Conservation (phyloP, 345 rosid species). For the Gossypium turneri region DNA sequence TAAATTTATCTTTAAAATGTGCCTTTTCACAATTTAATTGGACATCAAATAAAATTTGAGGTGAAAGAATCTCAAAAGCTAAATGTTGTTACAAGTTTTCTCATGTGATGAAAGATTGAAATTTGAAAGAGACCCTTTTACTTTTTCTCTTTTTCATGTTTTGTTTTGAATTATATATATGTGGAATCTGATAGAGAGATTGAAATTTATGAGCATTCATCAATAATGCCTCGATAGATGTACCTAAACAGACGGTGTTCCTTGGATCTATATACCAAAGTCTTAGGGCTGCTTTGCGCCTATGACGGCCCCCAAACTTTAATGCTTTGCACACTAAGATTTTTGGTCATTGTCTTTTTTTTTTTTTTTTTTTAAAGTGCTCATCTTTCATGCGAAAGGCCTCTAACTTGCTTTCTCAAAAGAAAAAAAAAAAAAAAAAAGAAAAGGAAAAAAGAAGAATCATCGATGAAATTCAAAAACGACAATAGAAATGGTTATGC, state of each 20-base stretch:
- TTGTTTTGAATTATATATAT: too few relatives aligned
- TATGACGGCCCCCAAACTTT: constrained; percentile 4
- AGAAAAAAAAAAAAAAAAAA: not conserved
- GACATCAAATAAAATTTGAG: not conserved
- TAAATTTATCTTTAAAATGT: not conserved
- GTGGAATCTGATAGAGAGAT: not conserved
- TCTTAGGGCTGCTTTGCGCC: not conserved
- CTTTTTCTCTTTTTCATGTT: not conserved
- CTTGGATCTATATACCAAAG: not conserved
- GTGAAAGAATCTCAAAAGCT: not conserved
- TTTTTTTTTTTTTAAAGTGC: not conserved
- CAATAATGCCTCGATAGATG: not conserved
- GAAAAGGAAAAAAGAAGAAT: too few relatives aligned
- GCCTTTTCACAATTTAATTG: not conserved
- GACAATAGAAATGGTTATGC: not conserved
- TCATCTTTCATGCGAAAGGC: not conserved
- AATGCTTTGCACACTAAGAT: constrained; percentile 7
- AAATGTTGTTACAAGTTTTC: not conserved
- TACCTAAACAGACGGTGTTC: constrained; percentile 4
- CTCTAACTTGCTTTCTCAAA: not conserved
- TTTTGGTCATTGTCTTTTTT: not conserved
- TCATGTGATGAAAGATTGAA: not conserved
- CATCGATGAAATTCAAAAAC: not conserved
- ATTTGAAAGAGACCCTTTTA: not conserved
- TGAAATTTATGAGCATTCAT: not conserved